Conservation (phyloP, 768 basidiomycete species). For the Lactarius quietus region DNA sequence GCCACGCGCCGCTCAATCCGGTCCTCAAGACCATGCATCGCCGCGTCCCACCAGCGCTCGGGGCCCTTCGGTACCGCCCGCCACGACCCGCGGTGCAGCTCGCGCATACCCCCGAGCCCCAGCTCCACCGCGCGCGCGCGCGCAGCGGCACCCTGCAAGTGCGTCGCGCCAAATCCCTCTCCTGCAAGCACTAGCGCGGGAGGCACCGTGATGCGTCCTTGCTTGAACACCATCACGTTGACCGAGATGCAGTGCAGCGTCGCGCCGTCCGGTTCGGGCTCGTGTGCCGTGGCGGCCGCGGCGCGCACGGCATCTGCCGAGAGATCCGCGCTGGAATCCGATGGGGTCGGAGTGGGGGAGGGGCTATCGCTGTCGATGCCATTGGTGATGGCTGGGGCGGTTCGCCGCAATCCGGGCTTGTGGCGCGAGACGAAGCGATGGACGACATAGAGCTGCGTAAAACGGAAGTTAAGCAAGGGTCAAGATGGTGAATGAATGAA, state of each 20-base stretch:
- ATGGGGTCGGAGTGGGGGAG: conserved; percentile 15
- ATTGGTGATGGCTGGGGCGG: conserved; percentile 33
- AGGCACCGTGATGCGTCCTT: conserved; percentile 68
- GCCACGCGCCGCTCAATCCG: too few species aligned
- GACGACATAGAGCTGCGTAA: conserved; percentile 53
- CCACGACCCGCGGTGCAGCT: conserved; percentile 60
- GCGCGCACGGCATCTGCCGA: not conserved
- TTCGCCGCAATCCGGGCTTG: conserved; percentile 32
- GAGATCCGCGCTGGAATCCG: conserved; percentile 9
- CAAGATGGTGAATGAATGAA: not conserved
- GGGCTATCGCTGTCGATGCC: conserved; percentile 8
- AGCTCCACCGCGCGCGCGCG: conserved; percentile 32
- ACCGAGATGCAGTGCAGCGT: conserved; percentile 60
- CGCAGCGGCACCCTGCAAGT: conserved; percentile 14
- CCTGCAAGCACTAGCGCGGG: conserved; percentile 57
- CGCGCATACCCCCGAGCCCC: conserved; percentile 39
- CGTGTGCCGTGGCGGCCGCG: conserved; percentile 13
- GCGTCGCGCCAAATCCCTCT: conserved; percentile 49
- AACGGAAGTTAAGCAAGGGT: not conserved
- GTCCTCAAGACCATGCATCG: too few species aligned
- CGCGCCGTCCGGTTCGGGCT: conserved; percentile 51
- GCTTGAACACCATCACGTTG: conserved; percentile 65
- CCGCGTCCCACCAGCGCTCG: too few species aligned
- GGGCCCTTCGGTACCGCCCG: conserved; percentile 47
- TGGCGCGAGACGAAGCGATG: conserved; percentile 61